Percentiles rank a stretch among this genome's conserved stretches.
These are phyloP conservation scores for Lyophyllum shimeji DNA, from an alignment of 768 basidiomycete species.

Conservation along the genomic window DNA sequence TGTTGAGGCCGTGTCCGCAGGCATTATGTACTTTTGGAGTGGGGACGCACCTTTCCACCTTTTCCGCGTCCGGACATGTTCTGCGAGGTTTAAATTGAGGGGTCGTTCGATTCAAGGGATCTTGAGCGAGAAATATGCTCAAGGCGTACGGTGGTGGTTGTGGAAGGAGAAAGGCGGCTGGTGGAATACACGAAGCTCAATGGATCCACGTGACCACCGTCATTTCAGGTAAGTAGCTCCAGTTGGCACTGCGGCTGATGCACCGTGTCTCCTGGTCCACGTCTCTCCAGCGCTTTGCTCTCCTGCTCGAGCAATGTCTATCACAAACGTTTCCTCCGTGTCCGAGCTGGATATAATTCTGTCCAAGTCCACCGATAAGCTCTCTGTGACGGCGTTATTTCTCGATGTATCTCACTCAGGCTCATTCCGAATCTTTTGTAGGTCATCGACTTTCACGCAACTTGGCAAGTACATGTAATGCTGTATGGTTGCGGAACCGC, in stretches of 20 bases:
- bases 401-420: background rate
- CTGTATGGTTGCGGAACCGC: background rate
- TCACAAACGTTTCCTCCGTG: conserved; percentile 63
- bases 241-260: conserved; percentile 41
- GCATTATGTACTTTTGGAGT: conserved; percentile 10
- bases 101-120: background rate
- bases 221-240: conserved; percentile 4
- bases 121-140: background rate
- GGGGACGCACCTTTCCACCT: conserved; percentile 60
- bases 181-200: conserved; percentile 7
- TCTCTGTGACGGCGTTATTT: conserved; percentile 46
- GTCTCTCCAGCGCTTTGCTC: background rate
- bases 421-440: conserved; percentile 20
- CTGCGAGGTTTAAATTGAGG: background rate
- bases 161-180: conserved; percentile 4
- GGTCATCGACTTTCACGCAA: conserved; percentile 88
- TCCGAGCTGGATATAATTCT: conserved; percentile 62
- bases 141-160: conserved; percentile 27
- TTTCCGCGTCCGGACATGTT: conserved; percentile 78
- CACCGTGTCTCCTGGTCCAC: background rate
- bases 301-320: conserved; percentile 40
- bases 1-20: background rate
- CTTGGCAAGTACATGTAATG: conserved; percentile 51
- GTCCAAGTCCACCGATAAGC: conserved; percentile 56
- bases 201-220: conserved; percentile 33